These are phyloP conservation scores for Wickerhamomyces hampshirensis DNA, from an alignment of 805 yeast species.

Conservation along the genomic window DNA sequence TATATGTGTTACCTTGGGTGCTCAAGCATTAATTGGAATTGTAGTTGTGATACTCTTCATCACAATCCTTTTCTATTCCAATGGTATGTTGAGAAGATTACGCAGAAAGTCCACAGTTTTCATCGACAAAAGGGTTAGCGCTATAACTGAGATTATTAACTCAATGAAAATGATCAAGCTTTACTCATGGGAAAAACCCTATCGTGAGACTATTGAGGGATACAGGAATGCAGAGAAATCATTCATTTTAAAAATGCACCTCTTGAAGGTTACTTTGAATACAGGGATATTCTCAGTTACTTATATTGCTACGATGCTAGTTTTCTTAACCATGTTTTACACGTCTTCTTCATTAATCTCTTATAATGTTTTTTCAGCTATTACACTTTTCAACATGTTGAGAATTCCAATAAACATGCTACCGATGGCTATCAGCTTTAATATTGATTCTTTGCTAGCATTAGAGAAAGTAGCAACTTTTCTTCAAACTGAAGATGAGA, in stretches of 20 bases:
- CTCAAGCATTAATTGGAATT: conserved; percentile 65
- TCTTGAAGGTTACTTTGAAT: conserved; percentile 55
- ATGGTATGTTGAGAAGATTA: conserved; percentile 47
- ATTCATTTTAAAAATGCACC: conserved; percentile 57
- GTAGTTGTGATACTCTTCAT: conserved; percentile 45
- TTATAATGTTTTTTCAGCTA: conserved; percentile 65
- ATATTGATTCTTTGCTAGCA: conserved; percentile 59
- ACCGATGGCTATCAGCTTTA: conserved; percentile 60
- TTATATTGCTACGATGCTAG: conserved; percentile 58
- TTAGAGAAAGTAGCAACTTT: conserved; percentile 44
- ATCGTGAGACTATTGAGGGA: conserved; percentile 47
- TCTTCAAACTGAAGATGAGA: conserved; percentile 38
- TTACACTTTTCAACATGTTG: conserved; percentile 61
- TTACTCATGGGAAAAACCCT: conserved; percentile 90
- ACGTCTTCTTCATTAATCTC: conserved; percentile 42
- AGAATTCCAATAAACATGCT: conserved; percentile 57
- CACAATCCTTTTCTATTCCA: conserved; percentile 36
- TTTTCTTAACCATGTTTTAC: conserved; percentile 55
- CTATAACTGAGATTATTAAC: conserved; percentile 72
- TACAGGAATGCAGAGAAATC: conserved; percentile 60
- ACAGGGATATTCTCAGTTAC: conserved; percentile 57
- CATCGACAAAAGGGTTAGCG: conserved; percentile 74
- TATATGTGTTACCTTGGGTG: conserved; percentile 65
- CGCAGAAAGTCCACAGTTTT: conserved; percentile 54
- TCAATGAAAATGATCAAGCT: conserved; percentile 80